phyloP scores from a whole-genome alignment of 2,329 filamentous ascomycete species.

The Dryadomyces quercivorus region DNA sequence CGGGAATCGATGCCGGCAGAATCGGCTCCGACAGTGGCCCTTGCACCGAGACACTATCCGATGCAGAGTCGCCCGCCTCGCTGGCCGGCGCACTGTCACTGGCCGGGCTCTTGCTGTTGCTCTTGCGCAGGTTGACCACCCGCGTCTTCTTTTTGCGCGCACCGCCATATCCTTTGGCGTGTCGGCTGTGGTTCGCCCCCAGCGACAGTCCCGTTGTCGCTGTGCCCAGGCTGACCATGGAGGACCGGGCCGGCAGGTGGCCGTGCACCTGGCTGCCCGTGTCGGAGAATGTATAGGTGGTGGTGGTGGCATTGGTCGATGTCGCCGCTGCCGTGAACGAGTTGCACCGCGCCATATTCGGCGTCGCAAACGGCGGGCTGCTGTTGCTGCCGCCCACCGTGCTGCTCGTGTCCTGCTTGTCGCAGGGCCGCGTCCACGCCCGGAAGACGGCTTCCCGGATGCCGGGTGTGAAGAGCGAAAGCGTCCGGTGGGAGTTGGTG shows the following conservation, averaged over 20 bases:
- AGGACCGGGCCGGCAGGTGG: constrained; percentile 55
- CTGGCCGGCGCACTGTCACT: constrained; percentile 32
- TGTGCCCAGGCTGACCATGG: constrained; percentile 49
- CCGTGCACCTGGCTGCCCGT: constrained; percentile 51
- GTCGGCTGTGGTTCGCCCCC: constrained; percentile 43
- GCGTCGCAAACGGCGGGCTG: constrained; percentile 33
- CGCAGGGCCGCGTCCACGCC: constrained; percentile 74
- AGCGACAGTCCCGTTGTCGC: constrained; percentile 50
- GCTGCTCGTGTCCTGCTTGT: constrained; percentile 47
- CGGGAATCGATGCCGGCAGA: constrained; percentile 42
- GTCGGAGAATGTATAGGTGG: constrained; percentile 64
- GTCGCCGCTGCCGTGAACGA: constrained; percentile 47
- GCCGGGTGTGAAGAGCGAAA: constrained; percentile 85
- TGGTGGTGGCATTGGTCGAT: constrained; percentile 46
- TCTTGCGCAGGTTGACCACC: constrained; percentile 67
- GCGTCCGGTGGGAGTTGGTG: constrained; percentile 76
- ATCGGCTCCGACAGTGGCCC: constrained; percentile 50
- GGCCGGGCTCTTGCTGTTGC: constrained; percentile 16
- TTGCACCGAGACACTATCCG: constrained; percentile 36
- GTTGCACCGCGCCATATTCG: constrained; percentile 48
- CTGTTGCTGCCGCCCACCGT: constrained; percentile 12
- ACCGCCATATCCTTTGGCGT: constrained; percentile 46
- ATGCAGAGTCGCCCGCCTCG: constrained; percentile 35
- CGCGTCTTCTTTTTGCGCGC: constrained; percentile 68
- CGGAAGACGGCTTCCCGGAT: constrained; percentile 84